Percentiles rank a stretch among this genome's conserved stretches.
Conservation (phyloP, 805 yeast genomes). For the Metschnikowia orientalis region DNA sequence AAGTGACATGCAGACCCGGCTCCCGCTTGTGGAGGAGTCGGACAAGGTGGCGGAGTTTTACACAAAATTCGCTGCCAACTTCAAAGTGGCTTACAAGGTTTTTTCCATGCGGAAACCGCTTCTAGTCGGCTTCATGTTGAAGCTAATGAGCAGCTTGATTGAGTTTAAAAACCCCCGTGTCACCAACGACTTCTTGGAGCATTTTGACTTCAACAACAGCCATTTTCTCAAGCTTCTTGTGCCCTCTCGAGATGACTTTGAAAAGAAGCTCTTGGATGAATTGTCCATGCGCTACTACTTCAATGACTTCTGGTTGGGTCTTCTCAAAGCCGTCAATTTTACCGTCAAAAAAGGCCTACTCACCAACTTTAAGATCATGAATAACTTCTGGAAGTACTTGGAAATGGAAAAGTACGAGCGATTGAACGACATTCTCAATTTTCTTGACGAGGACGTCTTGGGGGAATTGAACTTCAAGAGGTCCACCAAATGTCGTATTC, state of each 20-base stretch:
- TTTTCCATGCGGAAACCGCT: slow-evolving; percentile 55
- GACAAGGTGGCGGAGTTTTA: slow-evolving; percentile 35
- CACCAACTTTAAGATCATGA: slow-evolving; percentile 50
- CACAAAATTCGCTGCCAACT: slow-evolving; percentile 47
- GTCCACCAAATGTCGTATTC: slow-evolving; percentile 65
- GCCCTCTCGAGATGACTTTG: slow-evolving; percentile 45
- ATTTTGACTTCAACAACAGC: slow-evolving; percentile 64
- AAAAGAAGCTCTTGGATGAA: slow-evolving; percentile 28
- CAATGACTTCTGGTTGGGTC: slow-evolving; percentile 54
- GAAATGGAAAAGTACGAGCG: slow-evolving; percentile 26
- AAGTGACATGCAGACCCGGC: slow-evolving; percentile 11
- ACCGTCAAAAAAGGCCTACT: slow-evolving; percentile 65
- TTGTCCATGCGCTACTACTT: slow-evolving; percentile 55
- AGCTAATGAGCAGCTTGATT: slow-evolving; percentile 51
- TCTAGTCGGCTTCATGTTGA: slow-evolving; percentile 58
- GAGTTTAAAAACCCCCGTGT: slow-evolving; percentile 45
- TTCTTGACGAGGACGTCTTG: slow-evolving; percentile 49
- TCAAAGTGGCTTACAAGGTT: slow-evolving; percentile 65
- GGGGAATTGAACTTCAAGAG: slow-evolving; percentile 59
- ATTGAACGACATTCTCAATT: slow-evolving; percentile 32
- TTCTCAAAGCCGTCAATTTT: slow-evolving; percentile 43
- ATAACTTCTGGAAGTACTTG: slow-evolving; percentile 64
- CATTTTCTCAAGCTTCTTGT: slow-evolving; percentile 54
- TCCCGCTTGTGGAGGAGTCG: slow-evolving; percentile 18
- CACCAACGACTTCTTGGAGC: slow-evolving; percentile 54